Evolutionary conservation across 768 basidiomycete genomes (phyloP), one percentile per base, ranked within the genome.

Genomic region (Chalciporus pseudorubinellus): DNA sequence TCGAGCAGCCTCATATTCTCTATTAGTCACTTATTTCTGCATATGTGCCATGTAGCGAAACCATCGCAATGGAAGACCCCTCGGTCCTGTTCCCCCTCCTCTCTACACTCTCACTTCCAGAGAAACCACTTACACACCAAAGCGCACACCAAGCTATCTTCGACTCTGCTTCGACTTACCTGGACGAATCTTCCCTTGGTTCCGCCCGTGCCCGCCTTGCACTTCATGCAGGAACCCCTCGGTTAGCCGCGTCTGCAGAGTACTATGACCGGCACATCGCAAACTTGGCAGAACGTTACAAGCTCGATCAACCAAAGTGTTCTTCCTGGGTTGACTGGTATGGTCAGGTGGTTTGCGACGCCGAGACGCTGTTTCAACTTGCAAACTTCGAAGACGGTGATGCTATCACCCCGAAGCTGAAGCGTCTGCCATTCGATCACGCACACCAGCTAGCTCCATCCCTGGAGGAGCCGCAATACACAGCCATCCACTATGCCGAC

Each of bases 311-410:
- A 14, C 48, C 55, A 12, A 57, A 67, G 12, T 88, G 85, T 59
- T 83, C 77, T 2, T 85, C 85, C 12, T 93, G 86, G 90, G 85
- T 89, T 11, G 89, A 89, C 50, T 91, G 88, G 90, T 87, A 91
- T 61, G 89, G 91, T 2, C 66, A 79, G 44, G 74, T 82, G 22
- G 77, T 87, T 1, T 93, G 91, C 61, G 83, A 87, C 55, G 75
- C 79, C 14, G 78, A 86, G 56, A 77, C 72, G 4, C 73, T 90
- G 44, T 71, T 73, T 19, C 76, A 72, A 33, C 70, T 90, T 19
- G 80, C 74, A 22, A 76, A 77, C 16, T 59, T 74, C 16, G 77
- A 84, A 55, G 71, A 77, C 13, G 75, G 81, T 55, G 58, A 8
- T 29, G 55, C 44, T 51, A 60, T 47, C 49, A 39, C 26, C 12